These are phyloP conservation scores for Xylariales sp. DNA, from an alignment of 2,329 filamentous ascomycete species.

Conservation along the genomic window DNA sequence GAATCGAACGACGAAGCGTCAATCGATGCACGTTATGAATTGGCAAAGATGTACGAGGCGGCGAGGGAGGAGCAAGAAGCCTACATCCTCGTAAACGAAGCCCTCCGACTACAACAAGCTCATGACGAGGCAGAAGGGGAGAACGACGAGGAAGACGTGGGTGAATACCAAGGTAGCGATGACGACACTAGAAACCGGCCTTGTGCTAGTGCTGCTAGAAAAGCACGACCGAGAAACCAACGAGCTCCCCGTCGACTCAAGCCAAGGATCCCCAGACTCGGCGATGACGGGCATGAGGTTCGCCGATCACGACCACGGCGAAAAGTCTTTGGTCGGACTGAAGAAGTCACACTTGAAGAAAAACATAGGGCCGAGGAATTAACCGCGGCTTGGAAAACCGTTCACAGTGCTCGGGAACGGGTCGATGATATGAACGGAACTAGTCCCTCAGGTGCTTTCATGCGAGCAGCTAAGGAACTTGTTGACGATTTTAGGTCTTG, in stretches of 20 bases:
- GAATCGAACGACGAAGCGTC: constrained; percentile 63
- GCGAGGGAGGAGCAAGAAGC: constrained; percentile 79
- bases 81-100: constrained; percentile 79
- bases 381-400: constrained; percentile 54
- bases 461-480: constrained; percentile 68
- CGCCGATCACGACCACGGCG: constrained; percentile 44
- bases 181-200: constrained; percentile 25
- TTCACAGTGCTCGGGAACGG: constrained; percentile 47
- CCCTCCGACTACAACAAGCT: constrained; percentile 71
- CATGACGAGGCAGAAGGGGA: constrained; percentile 51
- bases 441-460: constrained; percentile 64
- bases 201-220: constrained; percentile 16
- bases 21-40: constrained; percentile 79
- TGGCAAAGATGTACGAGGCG: constrained; percentile 87
- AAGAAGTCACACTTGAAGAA: constrained; percentile 49
- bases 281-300: constrained; percentile 21
- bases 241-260: constrained; percentile 43
- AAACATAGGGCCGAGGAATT: constrained; percentile 50
- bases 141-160: constrained; percentile 46
- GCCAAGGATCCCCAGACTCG: constrained; percentile 41
- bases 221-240: constrained; percentile 24
- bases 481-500: constrained; percentile 73
- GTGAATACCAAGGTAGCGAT: constrained; percentile 43
- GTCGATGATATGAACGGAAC: constrained; percentile 44
- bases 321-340: constrained; percentile 48